Conservation (phyloP, 352 stramenopile species). For the Peronospora farinosa region DNA sequence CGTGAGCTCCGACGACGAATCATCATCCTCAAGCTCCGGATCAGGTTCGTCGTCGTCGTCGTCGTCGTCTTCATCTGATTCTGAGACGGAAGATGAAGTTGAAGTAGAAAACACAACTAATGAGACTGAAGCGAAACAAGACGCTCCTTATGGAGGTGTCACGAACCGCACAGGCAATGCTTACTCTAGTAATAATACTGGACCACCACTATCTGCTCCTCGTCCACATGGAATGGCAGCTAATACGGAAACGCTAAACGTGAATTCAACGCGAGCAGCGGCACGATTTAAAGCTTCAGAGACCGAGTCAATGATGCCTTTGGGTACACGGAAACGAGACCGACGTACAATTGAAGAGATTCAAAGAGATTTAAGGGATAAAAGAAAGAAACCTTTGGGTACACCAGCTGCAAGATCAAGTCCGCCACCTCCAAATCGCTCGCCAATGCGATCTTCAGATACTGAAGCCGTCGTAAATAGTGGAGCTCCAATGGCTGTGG, state of each 20-base stretch:
- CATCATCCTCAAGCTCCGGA: slow-evolving; percentile 69
- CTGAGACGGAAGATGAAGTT: slow-evolving; percentile 54
- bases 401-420: slow-evolving; percentile 34
- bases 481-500: slow-evolving; percentile 29
- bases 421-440: slow-evolving; percentile 49
- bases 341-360: slow-evolving; percentile 86
- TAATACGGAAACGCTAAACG: slow-evolving; percentile 47
- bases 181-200: slow-evolving; percentile 7
- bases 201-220: slow-evolving; percentile 26
- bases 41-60: slow-evolving; percentile 68
- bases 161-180: slow-evolving; percentile 12
- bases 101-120: slow-evolving; percentile 16
- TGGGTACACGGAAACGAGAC: slow-evolving; percentile 80
- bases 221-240: slow-evolving; percentile 29
- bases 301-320: slow-evolving; percentile 53
- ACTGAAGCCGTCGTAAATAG: slow-evolving; percentile 33
- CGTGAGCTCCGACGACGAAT: slow-evolving; percentile 69
- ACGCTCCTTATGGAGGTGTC: slow-evolving; percentile 1
- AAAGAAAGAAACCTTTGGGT: slow-evolving; percentile 41
- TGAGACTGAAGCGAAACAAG: slow-evolving; percentile 9
- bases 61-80: slow-evolving; percentile 71
- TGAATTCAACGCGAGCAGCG: slow-evolving; percentile 64
- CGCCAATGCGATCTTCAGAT: slow-evolving; percentile 63
- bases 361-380: slow-evolving; percentile 71
- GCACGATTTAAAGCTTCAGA: slow-evolving; percentile 51